Evolutionary conservation across 768 basidiomycete species (phyloP).

Genomic region (Suillus hirtellus): DNA sequence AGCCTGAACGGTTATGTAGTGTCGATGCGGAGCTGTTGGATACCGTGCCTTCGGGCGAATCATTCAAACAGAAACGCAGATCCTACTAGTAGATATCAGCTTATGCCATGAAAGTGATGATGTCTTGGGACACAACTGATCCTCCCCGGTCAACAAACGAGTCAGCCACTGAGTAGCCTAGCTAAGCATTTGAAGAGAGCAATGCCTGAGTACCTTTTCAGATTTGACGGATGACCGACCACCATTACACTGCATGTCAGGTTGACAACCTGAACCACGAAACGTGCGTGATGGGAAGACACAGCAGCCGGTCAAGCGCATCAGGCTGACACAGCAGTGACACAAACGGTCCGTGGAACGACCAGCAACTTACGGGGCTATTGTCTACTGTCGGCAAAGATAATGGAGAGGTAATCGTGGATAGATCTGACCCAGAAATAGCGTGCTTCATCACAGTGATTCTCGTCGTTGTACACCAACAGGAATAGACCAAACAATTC

Average conservation of each 20-base stretch:
- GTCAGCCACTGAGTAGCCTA: neutral
- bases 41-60: slow-evolving; percentile 30
- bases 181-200: neutral
- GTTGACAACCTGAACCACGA: slow-evolving; percentile 1
- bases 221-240: neutral
- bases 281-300: neutral
- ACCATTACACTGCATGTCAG: neutral
- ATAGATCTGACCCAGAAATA: neutral
- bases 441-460: neutral
- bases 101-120: neutral
- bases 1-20: slow-evolving; percentile 19
- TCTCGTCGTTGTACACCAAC: neutral
- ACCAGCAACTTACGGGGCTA: neutral
- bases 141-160: neutral
- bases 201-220: neutral
- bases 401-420: neutral
- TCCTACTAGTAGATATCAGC: slow-evolving; percentile 1
- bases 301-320: neutral
- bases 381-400: neutral
- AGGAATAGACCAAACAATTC: neutral
- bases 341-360: neutral
- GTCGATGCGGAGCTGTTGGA: slow-evolving; percentile 34
- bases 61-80: slow-evolving; percentile 67
- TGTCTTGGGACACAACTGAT: neutral
- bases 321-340: neutral